Conservation (phyloP, 108 stramenopile species). For the Conticribra weissflogii region DNA sequence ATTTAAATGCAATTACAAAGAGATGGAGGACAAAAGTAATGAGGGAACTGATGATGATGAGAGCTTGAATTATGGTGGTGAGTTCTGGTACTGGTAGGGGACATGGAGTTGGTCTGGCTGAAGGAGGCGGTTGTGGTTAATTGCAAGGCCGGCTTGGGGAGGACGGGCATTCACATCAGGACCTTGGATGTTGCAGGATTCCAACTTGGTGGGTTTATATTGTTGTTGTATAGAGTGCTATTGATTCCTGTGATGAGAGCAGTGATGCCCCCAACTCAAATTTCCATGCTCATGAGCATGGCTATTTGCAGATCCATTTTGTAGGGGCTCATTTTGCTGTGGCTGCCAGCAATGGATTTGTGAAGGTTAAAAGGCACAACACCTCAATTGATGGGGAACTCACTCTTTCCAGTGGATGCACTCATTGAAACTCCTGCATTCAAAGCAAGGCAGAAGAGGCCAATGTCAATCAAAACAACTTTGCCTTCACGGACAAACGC, state of each 20-base stretch:
- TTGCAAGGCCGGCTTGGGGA: too few relatives aligned
- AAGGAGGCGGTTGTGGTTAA: too few relatives aligned
- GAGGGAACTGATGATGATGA: too few relatives aligned
- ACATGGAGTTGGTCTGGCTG: too few relatives aligned
- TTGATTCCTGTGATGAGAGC: constrained; percentile 14
- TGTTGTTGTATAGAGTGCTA: not conserved
- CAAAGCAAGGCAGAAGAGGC: not conserved
- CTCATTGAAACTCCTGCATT: constrained; percentile 1
- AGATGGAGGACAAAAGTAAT: too few relatives aligned
- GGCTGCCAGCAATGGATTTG: constrained; percentile 37
- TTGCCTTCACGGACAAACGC: constrained; percentile 7
- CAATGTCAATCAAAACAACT: constrained; percentile 5
- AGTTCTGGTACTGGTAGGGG: too few relatives aligned
- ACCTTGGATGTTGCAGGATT: too few relatives aligned
- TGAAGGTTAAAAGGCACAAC: constrained; percentile 33
- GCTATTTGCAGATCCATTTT: constrained; percentile 47
- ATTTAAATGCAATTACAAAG: too few relatives aligned
- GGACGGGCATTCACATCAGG: too few relatives aligned
- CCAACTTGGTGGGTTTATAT: too few relatives aligned
- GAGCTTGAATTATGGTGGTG: too few relatives aligned
- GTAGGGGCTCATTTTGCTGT: constrained; percentile 7
- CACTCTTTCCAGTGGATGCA: constrained; percentile 1
- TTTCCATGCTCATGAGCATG: constrained; percentile 40
- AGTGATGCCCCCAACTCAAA: constrained; percentile 42
- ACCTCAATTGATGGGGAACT: not conserved